Evolutionary conservation across 768 basidiomycete species (phyloP), one percentile per base, ranked within the genome.

Genomic region (Suillus hirtellus): DNA sequence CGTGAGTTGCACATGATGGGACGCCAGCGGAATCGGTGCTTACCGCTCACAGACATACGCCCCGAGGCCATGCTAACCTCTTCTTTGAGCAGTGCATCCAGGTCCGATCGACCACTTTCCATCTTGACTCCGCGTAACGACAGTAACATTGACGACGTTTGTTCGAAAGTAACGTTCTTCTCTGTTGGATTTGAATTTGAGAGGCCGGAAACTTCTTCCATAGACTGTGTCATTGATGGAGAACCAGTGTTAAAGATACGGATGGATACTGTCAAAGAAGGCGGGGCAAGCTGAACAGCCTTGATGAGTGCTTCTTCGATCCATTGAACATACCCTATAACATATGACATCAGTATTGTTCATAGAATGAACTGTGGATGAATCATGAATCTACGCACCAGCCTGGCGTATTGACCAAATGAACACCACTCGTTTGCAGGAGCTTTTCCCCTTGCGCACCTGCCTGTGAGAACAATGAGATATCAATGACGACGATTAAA

Each of bases 321-420:
- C 84, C 84, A 86, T 9, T 70, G 69, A 31, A 81, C 63, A 46
- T 85, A 79, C 40, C 70, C 76, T 78, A 35, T 0, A 43, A n/a
- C 12, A 19, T 37, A 24, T 42, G 10, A 19, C 14, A n/a, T 43
- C 3, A 14, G n/a, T 8, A 9, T 4, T 0, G 58, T 69, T 17
- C 65, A 50, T 59, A 14, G 34, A 61, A 35, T 35, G 43, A 14
- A 17, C 52, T 6, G 31, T 5, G 43, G 27, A 14, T 19, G 3
- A 14, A 19, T 15, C 2, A 19, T 37, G 1, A 21, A 0, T 42
- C 31, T 65, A 66, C 69, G 68, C 67, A 84, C 84, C 76, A 37
- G 75, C 69, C 59, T 83, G 80, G 35, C 84, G 80, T 21, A 85
- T 74, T 1, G 77, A 73, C 84, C 84, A 86, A 11, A 86, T 75